Evolutionary conservation across 108 stramenopile species (phyloP).

Genomic region (Craspedostauros australis): DNA sequence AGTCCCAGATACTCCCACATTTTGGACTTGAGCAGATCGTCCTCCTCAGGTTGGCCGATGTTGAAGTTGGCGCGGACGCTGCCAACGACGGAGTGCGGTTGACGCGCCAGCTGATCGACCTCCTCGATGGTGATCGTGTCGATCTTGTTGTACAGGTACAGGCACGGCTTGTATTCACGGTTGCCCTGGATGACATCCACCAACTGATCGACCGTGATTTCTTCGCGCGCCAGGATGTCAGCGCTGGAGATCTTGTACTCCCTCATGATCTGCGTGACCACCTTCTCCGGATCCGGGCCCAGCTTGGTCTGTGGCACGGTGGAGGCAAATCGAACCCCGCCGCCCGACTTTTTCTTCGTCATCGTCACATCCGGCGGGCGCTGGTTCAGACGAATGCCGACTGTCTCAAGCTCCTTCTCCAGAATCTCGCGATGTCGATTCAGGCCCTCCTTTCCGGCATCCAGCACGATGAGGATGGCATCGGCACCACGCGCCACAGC

Average conservation of each 20-base stretch:
- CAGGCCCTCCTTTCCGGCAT: slow-evolving; percentile 95
- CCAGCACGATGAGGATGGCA: slow-evolving; percentile 96
- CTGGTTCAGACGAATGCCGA: slow-evolving; percentile 96
- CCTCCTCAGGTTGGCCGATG: slow-evolving; percentile 65
- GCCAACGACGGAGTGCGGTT: slow-evolving; percentile 92
- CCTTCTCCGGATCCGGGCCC: slow-evolving; percentile 89
- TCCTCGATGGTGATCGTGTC: slow-evolving; percentile 97
- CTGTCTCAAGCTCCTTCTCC: slow-evolving; percentile 95
- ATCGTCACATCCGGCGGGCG: slow-evolving; percentile 85
- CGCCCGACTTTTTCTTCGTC: slow-evolving; percentile 81
- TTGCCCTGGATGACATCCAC: slow-evolving; percentile 98
- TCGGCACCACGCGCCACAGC: slow-evolving; percentile 95
- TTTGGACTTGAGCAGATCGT: slow-evolving; percentile 71
- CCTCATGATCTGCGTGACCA: slow-evolving; percentile 85
- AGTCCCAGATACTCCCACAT: slow-evolving; percentile 98
- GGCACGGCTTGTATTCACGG: slow-evolving; percentile 90
- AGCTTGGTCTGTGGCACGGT: slow-evolving; percentile 88
- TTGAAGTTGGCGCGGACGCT: slow-evolving; percentile 85
- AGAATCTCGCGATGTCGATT: slow-evolving; percentile 96
- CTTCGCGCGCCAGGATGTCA: slow-evolving; percentile 93
- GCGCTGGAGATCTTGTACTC: slow-evolving; percentile 94
- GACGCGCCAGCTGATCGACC: slow-evolving; percentile 92
- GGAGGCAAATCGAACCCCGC: slow-evolving; percentile 91
- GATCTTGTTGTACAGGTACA: slow-evolving; percentile 99
- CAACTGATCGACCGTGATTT: slow-evolving; percentile 92